These are phyloP conservation scores for Eutrema salsugineum DNA, from an alignment of 441 rosid species.

Conservation along the genomic window DNA sequence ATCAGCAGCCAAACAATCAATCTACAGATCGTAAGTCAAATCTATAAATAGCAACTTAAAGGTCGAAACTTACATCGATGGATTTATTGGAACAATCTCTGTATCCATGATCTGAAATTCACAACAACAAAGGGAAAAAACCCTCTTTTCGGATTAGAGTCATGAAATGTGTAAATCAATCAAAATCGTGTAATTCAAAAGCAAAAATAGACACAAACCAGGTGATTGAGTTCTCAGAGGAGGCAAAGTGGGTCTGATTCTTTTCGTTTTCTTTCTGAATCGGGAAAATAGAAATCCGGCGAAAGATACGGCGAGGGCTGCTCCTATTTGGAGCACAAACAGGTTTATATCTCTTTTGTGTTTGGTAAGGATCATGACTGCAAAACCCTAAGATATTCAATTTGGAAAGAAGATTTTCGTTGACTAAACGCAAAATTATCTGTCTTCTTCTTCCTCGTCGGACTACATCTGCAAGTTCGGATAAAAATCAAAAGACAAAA, in stretches of 20 bases:
- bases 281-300: slow-evolving; percentile 71
- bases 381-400: background rate
- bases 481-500: background rate
- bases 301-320: slow-evolving; percentile 63
- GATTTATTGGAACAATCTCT: slow-evolving; percentile 11
- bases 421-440: background rate
- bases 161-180: background rate
- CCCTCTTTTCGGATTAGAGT: background rate
- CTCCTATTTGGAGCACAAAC: slow-evolving; percentile 57
- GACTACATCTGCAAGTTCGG: slow-evolving; percentile 6
- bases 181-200: background rate
- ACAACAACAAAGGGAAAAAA: too few species aligned
- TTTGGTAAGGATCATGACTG: slow-evolving; percentile 33
- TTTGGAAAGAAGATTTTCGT: background rate
- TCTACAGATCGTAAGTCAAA: background rate
- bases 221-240: slow-evolving; percentile 35
- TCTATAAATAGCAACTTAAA: slow-evolving; percentile 20
- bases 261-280: slow-evolving; percentile 33
- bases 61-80: slow-evolving; percentile 12
- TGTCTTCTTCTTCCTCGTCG: slow-evolving; percentile 6
- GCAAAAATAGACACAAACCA: slow-evolving; percentile 36
- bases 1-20: background rate
- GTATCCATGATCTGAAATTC: slow-evolving; percentile 14
- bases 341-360: slow-evolving; percentile 55
- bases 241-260: slow-evolving; percentile 38